Evolutionary conservation across 345 rosid genomes (phyloP), one percentile per base, ranked within the genome.

Genomic region (Trapa incisa): DNA sequence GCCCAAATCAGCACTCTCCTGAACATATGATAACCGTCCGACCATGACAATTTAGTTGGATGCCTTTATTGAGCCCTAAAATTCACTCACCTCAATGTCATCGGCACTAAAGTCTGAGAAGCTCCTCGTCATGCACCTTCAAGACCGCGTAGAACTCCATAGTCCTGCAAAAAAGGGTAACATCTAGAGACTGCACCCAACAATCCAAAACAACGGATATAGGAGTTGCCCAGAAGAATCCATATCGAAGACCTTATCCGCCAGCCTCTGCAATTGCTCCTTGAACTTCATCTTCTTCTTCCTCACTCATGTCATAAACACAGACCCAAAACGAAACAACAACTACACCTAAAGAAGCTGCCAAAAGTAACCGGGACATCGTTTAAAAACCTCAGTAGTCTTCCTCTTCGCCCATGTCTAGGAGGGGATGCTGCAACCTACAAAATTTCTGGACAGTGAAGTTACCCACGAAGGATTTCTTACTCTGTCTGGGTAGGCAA

Each of bases 51-150:
- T 52, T 32, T 42, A 64, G 62, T 42, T 37, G 45, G 48, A 64
- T 36, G 70, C n/a, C 67, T 58, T 29, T 64, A 7, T 43, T 6
- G 53, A 70, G 64, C 57, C 71, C 54, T 14, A 71, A 65, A 39
- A 64, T 16, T 42, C 43, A 43, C 79, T 84, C 53, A 88, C 99
- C 81, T 87, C 88, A 75, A 79, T 65, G 65, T 87, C 93, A 32
- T 81, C 82, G 42, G 86, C 96, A 76, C 83, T 81, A 79, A 94
- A 94, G 42, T 80, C 84, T 22, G 5, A 91, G 88, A 76, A 94
- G 90, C 80, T 75, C 91, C 67, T 78, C 71, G 68, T 85, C 96
- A 73, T 85, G 82, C 72, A 89, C 87, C 81, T 87, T 84, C 86
- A 94, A 75, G 66, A 75, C 91, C 73, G 86, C 61, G 58, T 58